Evolutionary conservation across 768 basidiomycete genomes (phyloP).

Genomic region (Tricholoma sp.): DNA sequence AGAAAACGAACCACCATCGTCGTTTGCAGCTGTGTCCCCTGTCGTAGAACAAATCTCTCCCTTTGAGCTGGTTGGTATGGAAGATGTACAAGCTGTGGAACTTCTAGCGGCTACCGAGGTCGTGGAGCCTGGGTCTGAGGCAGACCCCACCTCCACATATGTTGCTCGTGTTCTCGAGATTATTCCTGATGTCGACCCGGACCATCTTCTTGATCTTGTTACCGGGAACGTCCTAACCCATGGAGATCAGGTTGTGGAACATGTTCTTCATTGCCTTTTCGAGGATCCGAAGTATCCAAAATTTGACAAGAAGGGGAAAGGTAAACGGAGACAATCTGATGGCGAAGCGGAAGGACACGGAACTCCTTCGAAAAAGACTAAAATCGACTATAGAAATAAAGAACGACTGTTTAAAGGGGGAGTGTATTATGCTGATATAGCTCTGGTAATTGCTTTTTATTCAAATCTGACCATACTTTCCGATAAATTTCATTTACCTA

Average conservation of each 20-base stretch:
- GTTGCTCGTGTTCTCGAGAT: slow-evolving; percentile 59
- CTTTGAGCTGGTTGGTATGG: neutral
- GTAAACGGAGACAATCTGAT: slow-evolving; percentile 25
- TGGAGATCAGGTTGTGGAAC: slow-evolving; percentile 41
- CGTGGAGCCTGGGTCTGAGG: neutral
- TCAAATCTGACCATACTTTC: neutral
- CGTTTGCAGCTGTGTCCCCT: neutral
- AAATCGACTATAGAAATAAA: slow-evolving; percentile 49
- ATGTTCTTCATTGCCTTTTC: slow-evolving; percentile 54
- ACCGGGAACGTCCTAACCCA: slow-evolving; percentile 32
- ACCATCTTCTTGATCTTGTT: slow-evolving; percentile 46
- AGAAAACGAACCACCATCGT: neutral
- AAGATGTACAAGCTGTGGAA: neutral
- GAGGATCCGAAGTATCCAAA: slow-evolving; percentile 57
- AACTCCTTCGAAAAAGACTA: slow-evolving; percentile 29
- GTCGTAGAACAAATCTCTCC: neutral
- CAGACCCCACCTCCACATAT: slow-evolving; percentile 6
- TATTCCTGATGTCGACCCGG: slow-evolving; percentile 61
- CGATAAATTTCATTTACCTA: slow-evolving; percentile 13
- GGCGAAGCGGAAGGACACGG: slow-evolving; percentile 26
- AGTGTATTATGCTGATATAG: slow-evolving; percentile 41
- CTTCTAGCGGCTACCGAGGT: neutral
- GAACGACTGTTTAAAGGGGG: slow-evolving; percentile 42
- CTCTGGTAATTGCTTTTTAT: slow-evolving; percentile 38
- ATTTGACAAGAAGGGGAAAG: slow-evolving; percentile 28